Evolutionary conservation across 805 yeast species (phyloP), one percentile per base, ranked within the genome.

Genomic region (Metschnikowia reukaufii): DNA sequence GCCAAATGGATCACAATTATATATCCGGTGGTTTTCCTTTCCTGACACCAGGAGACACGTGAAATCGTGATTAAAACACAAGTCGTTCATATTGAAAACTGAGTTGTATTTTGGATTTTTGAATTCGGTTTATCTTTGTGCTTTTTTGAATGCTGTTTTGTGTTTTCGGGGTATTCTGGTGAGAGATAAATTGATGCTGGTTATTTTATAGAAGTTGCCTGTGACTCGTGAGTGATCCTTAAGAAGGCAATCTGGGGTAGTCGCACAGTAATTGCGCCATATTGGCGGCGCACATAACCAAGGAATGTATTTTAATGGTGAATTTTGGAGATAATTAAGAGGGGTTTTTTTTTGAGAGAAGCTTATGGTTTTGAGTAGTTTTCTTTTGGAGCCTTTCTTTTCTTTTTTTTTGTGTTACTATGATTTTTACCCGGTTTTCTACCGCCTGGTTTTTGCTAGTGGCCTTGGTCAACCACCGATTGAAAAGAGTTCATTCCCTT

Each of bases 1-100:
- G 16, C 76, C 77, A 58, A 73, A 72, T 1, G 77, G 77, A 37
- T 73, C 77, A 50, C 74, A 67, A 53, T 73, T 72, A 61, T 59
- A 73, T 47, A 73, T 72, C 49, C 64, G 64, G 58, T 68, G 67
- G 42, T 58, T 54, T 31, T 55, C 52, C 6, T 60, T 50, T 1
- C 74, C 67, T 6, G 74, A 63, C 6, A 72, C 53, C 30, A 72
- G 64, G 20, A 73, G 57, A 48, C 74, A 69, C 12, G 73, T 59
- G 54, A 62, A 63, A 57, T 72, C 76, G 57, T 72, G 77, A 51
- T 72, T 73, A 56, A 73, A 70, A 4, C 69, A 57, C 43, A 73
- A 55, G 54, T 63, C 68, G 55, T 72, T 70, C 42, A 71, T 66
- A 42, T 31, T 8, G 8, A 3, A 38, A 38, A 18, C 21, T 9